Conservation (phyloP, 768 basidiomycete species). For the Tulasnella sp. region DNA sequence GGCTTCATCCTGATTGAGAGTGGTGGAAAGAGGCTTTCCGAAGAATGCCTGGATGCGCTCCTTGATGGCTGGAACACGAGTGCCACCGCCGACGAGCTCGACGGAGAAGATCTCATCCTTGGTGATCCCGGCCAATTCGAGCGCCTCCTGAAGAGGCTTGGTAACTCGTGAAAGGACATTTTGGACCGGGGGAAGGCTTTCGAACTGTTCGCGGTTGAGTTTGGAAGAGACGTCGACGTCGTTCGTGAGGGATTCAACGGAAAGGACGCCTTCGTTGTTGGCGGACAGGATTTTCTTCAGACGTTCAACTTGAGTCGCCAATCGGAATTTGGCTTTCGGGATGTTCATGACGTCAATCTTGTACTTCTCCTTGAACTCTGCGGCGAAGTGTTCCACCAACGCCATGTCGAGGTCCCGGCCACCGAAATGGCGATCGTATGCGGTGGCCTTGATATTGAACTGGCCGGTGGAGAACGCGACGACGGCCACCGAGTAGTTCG, state of each 20-base stretch:
- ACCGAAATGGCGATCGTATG: constrained; percentile 89
- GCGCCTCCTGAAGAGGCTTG: constrained; percentile 65
- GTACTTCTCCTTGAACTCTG: constrained; percentile 94
- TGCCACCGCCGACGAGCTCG: constrained; percentile 90
- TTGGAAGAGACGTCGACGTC: constrained; percentile 89
- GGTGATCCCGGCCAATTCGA: constrained; percentile 70
- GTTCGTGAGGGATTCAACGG: constrained; percentile 93
- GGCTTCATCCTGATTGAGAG: constrained; percentile 97
- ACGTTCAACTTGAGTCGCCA: constrained; percentile 79
- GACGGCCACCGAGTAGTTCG: constrained; percentile 75
- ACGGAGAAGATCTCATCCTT: constrained; percentile 81
- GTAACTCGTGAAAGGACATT: constrained; percentile 70
- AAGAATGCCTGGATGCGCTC: constrained; percentile 77
- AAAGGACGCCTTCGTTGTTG: constrained; percentile 79
- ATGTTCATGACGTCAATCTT: constrained; percentile 89
- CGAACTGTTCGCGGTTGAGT: constrained; percentile 74
- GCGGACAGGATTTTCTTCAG: constrained; percentile 96
- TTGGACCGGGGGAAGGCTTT: constrained; percentile 52
- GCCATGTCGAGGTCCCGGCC: constrained; percentile 95
- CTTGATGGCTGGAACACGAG: constrained; percentile 89
- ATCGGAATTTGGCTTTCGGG: constrained; percentile 90
- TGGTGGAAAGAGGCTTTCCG: constrained; percentile 79
- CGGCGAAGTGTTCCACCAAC: constrained; percentile 78
- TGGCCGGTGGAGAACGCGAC: constrained; percentile 93
- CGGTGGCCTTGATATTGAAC: constrained; percentile 75